Conservation (phyloP, 495 filamentous ascomycete genomes). For the Aspergillus coremiiformis region DNA sequence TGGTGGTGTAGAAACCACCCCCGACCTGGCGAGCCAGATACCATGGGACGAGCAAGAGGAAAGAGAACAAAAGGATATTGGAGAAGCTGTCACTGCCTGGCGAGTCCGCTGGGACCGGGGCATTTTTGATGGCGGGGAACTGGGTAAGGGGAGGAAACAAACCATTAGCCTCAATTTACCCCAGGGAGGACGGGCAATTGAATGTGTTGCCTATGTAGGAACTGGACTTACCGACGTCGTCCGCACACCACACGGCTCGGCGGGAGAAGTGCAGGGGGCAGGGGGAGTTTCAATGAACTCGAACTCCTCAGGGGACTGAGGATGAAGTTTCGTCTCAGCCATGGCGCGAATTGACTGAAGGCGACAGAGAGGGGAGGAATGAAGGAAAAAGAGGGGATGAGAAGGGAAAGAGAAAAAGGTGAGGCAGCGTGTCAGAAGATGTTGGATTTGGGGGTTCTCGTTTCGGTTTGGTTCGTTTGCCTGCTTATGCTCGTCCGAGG, state of each 20-base stretch:
- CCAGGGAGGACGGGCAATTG: background rate
- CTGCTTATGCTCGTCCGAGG: background rate
- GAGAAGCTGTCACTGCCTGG: constrained; percentile 50
- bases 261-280: constrained; percentile 39
- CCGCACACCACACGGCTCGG: constrained; percentile 48
- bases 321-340: constrained; percentile 41
- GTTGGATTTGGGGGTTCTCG: background rate
- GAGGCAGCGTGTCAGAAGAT: constrained; percentile 3
- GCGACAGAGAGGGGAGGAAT: background rate
- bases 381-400: constrained; percentile 1
- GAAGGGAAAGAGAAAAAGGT: constrained; percentile 23
- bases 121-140: constrained; percentile 59
- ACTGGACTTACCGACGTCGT: constrained; percentile 46
- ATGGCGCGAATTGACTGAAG: constrained; percentile 17
- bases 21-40: constrained; percentile 47
- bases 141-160: constrained; percentile 21
- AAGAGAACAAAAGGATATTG: constrained; percentile 45
- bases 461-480: background rate
- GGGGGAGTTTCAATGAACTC: constrained; percentile 61
- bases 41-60: constrained; percentile 43
- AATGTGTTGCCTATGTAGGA: background rate
- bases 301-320: constrained; percentile 55
- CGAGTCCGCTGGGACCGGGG: constrained; percentile 53
- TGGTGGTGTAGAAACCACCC: constrained; percentile 48
- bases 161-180: background rate